Evolutionary conservation across 2,329 filamentous ascomycete species (phyloP).

Genomic region (Hysterium pulicare): DNA sequence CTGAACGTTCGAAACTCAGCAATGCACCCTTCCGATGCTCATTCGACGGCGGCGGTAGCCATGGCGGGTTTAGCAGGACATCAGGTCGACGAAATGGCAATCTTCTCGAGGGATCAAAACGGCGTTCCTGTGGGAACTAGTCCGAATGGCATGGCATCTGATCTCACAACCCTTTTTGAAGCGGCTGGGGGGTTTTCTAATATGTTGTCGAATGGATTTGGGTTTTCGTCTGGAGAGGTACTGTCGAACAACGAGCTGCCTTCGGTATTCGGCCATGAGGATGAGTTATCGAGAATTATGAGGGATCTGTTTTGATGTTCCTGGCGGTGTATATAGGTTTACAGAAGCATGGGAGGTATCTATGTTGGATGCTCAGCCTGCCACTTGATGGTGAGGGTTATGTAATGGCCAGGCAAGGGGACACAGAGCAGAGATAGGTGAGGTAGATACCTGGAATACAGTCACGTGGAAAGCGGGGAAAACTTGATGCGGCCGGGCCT

Average conservation of each 20-base stretch:
- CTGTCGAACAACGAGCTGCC: conserved; percentile 39
- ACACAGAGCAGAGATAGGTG: no score
- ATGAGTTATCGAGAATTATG: conserved; percentile 58
- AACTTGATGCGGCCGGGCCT: background rate
- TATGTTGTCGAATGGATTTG: conserved; percentile 34
- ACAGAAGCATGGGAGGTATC: background rate
- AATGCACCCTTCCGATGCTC: conserved; percentile 50
- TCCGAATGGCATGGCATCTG: conserved; percentile 60
- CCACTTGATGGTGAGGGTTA: no score
- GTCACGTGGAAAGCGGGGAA: background rate
- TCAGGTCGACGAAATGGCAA: conserved; percentile 55
- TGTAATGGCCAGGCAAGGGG: no score
- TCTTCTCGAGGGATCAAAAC: conserved; percentile 42
- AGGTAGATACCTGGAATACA: no score
- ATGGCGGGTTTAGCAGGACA: conserved; percentile 65
- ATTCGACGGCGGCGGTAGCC: conserved; percentile 60
- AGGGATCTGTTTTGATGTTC: conserved; percentile 54
- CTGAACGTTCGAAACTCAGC: conserved; percentile 44
- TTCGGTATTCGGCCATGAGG: conserved; percentile 53
- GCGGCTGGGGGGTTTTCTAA: conserved; percentile 55
- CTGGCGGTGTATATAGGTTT: no score
- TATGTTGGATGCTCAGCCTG: no score
- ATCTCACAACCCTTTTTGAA: conserved; percentile 62
- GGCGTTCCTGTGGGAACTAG: conserved; percentile 44
- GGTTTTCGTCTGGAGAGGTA: conserved; percentile 27